Conservation (phyloP, 2,329 filamentous ascomycete species). For the Paecilomyces fulvus region DNA sequence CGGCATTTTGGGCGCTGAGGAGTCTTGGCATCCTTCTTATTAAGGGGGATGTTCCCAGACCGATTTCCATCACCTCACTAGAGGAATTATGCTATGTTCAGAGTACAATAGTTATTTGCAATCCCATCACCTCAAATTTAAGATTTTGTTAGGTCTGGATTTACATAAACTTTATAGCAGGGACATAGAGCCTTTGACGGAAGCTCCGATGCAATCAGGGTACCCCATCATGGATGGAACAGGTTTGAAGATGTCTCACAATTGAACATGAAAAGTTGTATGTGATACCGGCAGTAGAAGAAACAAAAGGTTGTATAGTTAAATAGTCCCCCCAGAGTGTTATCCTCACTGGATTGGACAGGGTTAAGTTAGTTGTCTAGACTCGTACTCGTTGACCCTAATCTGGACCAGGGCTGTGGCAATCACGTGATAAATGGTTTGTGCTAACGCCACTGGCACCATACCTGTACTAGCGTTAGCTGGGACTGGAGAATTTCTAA, state of each 20-base stretch:
- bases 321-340: neutral
- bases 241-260: neutral
- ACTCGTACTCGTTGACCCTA: conserved; percentile 16
- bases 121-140: neutral
- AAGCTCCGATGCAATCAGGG: neutral
- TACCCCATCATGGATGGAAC: neutral
- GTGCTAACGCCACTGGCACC: neutral
- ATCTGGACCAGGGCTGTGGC: conserved; percentile 9
- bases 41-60: neutral
- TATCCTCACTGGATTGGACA: neutral
- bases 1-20: conserved; percentile 1
- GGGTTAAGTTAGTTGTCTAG: neutral
- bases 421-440: conserved; percentile 15
- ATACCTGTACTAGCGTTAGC: conserved; percentile 6
- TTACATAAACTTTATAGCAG: neutral
- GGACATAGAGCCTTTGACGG: neutral
- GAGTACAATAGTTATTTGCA: neutral
- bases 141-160: neutral
- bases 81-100: neutral
- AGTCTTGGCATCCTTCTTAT: conserved; percentile 7
- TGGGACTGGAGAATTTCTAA: conserved; percentile 1
- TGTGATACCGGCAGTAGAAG: neutral
- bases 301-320: neutral
- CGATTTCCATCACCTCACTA: neutral
- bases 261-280: neutral